Percentiles rank a stretch among this genome's conserved stretches.
phyloP scores from a whole-genome alignment of 306 rosid species.

The Herpetospermum pedunculosum region DNA sequence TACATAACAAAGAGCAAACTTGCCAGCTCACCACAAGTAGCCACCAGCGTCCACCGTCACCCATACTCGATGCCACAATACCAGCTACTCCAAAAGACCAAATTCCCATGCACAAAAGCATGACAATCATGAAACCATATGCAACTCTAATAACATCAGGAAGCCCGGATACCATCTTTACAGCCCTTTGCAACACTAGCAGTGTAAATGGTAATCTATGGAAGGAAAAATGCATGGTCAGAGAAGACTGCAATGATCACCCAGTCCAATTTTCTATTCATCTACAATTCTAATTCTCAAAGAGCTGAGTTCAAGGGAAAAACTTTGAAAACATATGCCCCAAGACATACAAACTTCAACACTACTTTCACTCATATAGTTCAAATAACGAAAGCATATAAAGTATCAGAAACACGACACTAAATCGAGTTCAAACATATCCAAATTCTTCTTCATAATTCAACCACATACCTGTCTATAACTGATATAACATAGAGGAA shows the following conservation, averaged over 20 bases:
- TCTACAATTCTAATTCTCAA: background rate
- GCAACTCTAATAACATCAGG: slow-evolving; percentile 78
- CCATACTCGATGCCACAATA: slow-evolving; percentile 90
- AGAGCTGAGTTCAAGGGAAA: background rate
- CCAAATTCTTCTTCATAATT: background rate
- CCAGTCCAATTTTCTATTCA: background rate
- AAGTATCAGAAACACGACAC: background rate
- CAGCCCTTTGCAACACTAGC: slow-evolving; percentile 87
- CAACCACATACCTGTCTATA: slow-evolving; percentile 56
- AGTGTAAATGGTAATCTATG: slow-evolving; percentile 89
- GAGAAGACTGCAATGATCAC: slow-evolving; percentile 10
- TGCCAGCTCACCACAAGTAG: slow-evolving; percentile 99
- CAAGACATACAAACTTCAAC: background rate
- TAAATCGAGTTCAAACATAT: background rate
- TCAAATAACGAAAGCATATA: background rate
- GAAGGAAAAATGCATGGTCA: slow-evolving; percentile 16
- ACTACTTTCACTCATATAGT: background rate
- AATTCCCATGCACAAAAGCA: slow-evolving; percentile 79
- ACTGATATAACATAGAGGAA: slow-evolving; percentile 81
- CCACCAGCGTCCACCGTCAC: slow-evolving; percentile 96
- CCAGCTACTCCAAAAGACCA: slow-evolving; percentile 99
- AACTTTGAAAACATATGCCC: background rate
- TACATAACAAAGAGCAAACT: slow-evolving; percentile 61
- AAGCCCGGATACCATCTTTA: slow-evolving; percentile 83
- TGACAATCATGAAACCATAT: slow-evolving; percentile 60